Conservation (phyloP, 345 rosid species). For the Sapria himalayana region DNA sequence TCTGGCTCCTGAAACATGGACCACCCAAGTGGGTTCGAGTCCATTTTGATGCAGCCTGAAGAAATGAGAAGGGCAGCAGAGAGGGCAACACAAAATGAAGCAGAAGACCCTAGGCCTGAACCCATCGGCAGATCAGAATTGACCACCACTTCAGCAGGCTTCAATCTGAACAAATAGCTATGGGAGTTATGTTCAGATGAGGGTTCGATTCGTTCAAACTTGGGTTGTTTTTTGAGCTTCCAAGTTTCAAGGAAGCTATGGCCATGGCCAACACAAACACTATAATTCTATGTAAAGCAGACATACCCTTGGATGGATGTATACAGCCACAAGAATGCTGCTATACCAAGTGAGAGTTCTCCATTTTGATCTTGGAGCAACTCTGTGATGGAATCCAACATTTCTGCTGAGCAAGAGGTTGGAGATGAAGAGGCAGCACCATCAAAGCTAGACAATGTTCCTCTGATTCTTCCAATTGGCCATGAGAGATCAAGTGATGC, state of each 20-base stretch:
- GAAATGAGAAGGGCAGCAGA: conserved; percentile 49
- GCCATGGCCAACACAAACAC: too few relatives aligned
- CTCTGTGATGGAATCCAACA: conserved; percentile 21
- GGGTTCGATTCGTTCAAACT: too few relatives aligned
- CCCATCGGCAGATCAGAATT: conserved; percentile 77
- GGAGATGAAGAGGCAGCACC: conserved; percentile 30
- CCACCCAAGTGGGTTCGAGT: conserved; percentile 30
- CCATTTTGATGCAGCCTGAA: conserved; percentile 22
- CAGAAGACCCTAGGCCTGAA: conserved; percentile 91
- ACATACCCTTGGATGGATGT: conserved; percentile 64
- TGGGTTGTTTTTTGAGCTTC: too few relatives aligned
- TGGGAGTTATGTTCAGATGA: too few relatives aligned
- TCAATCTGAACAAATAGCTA: too few relatives aligned
- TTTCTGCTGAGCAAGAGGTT: conserved; percentile 29
- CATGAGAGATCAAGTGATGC: conserved; percentile 54
- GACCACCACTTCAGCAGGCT: conserved; percentile 48
- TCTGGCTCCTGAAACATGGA: conserved; percentile 22
- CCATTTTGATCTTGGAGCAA: conserved; percentile 49
- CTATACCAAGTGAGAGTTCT: conserved; percentile 51
- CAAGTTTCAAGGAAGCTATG: too few relatives aligned
- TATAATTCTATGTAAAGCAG: too few relatives aligned
- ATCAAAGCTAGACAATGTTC: conserved; percentile 22
- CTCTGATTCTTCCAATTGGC: conserved; percentile 44
- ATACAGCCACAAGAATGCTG: conserved; percentile 79
- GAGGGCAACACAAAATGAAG: conserved; percentile 62